A percentile compares a stretch with the other conserved stretches of the same genome.
These are phyloP conservation scores for Fusarium sp. DNA, from an alignment of 2,329 filamentous ascomycete genomes.

Conservation along the genomic window DNA sequence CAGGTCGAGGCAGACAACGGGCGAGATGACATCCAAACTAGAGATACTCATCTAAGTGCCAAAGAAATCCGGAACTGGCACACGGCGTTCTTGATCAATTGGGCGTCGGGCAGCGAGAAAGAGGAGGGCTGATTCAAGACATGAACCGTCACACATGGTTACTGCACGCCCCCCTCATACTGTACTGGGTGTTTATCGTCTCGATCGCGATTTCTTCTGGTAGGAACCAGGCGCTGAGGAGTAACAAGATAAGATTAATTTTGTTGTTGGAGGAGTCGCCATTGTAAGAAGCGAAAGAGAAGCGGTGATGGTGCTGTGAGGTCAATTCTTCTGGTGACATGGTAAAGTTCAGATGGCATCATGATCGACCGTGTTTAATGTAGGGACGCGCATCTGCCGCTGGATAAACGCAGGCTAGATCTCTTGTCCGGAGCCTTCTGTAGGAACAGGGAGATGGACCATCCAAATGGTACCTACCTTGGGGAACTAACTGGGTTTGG, in stretches of 20 bases:
- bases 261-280: conserved; percentile 1
- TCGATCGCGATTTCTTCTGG: conserved; percentile 25
- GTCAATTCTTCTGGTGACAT: conserved; percentile 27
- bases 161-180: conserved; percentile 35
- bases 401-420: conserved; percentile 35
- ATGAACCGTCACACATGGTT: conserved; percentile 40
- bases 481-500: conserved; percentile 35
- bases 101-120: conserved; percentile 42
- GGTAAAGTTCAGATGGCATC: conserved; percentile 32
- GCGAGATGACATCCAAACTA: conserved; percentile 19
- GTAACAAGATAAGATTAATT: conserved; percentile 18
- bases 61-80: conserved; percentile 19
- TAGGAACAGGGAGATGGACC: conserved; percentile 37
- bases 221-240: conserved; percentile 11
- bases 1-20: conserved; percentile 14
- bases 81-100: conserved; percentile 34
- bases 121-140: conserved; percentile 43
- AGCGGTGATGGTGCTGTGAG: conserved; percentile 22
- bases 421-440: conserved; percentile 34
- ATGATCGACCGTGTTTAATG: conserved; percentile 33
- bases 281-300: neutral
- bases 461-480: conserved; percentile 9
- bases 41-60: neutral
- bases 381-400: conserved; percentile 45
- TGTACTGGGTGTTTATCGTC: conserved; percentile 19